Base-by-base conservation (phyloP, 192 early-diverging fungal species). In the Coemansia sp. region DNA sequence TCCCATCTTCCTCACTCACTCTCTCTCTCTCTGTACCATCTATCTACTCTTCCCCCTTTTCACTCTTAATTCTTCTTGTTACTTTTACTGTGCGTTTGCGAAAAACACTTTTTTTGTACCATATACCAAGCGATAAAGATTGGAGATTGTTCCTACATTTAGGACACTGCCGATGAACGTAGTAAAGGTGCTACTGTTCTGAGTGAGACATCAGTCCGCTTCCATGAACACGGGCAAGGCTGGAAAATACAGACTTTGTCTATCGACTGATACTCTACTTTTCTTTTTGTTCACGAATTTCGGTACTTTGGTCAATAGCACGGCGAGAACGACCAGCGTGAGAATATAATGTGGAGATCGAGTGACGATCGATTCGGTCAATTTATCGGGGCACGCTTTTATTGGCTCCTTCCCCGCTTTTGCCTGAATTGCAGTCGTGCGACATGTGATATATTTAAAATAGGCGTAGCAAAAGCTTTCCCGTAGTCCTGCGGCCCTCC, bases 401-500 rank as follows among this genome's bases (percentile, higher is more conserved):
- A 58, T 58, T 52, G 48, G 48, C 48, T 25, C 25, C 25, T 26
- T 10, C 3, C 48, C 25, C 48, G 12, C 23, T 26, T 31, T n/a
- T n/a, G 3, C 6, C 28, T n/a, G 14, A 16, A 53, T 3, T 16
- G 25, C 31, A 31, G 26, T 53, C 50, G 50, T 16, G 26, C 26
- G 50, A 53, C 50, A 53, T 53, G 50, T 53, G 50, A 48, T 48
- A 7, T 20, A 53, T 16, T 31, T 28, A 16, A 11, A 6, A 12
- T 47, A 80, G 74, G 18, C 52, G 20, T 9, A 92, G 60, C 28
- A 92, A 45, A 23, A 92, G 77, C 64, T 92, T 94, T 69, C 91
- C 92, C 14, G 82, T 83, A 11, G 90, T 89, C 67, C 83, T 87
- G 66, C 91, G 80, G 28, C 82, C 65, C 66, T 93, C 87, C 45